Evolutionary conservation across 1,139 yeast genomes (phyloP).

Genomic region (Hyphopichia pseudoburtonii): DNA sequence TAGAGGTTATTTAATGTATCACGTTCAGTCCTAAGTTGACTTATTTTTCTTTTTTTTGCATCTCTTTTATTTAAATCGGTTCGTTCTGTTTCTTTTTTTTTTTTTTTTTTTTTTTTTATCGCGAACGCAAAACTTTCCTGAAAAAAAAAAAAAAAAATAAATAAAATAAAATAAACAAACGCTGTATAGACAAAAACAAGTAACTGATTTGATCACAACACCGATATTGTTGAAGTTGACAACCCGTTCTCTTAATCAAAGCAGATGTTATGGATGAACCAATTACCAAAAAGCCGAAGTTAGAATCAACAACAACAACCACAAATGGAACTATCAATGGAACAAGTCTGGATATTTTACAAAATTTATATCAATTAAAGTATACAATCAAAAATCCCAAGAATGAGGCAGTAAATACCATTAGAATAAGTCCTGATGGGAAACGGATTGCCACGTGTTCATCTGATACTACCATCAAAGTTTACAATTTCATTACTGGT

Average conservation of each 20-base stretch:
- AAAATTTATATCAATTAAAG: conserved; percentile 2
- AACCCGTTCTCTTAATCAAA: no score
- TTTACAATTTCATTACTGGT: conserved; percentile 21
- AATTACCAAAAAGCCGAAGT: conserved; percentile 1
- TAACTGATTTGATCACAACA: no score
- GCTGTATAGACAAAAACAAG: neutral
- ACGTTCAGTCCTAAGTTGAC: no score
- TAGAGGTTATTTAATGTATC: no score
- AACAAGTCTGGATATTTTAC: neutral
- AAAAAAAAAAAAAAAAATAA: no score
- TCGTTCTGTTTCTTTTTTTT: neutral
- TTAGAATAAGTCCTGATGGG: conserved; percentile 70
- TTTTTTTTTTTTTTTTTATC: neutral
- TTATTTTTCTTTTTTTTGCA: neutral
- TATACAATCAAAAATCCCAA: neutral
- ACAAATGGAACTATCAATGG: neutral
- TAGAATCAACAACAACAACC: neutral
- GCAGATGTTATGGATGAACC: conserved; percentile 5
- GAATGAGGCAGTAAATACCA: conserved; percentile 32
- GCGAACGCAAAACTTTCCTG: no score
- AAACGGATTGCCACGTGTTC: conserved; percentile 56
- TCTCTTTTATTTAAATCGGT: neutral
- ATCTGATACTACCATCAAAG: conserved; percentile 27
- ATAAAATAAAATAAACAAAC: neutral
- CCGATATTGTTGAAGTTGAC: no score